Evolutionary conservation across 495 filamentous ascomycete genomes (phyloP).

Genomic region (Beverwykella pulmonaria): DNA sequence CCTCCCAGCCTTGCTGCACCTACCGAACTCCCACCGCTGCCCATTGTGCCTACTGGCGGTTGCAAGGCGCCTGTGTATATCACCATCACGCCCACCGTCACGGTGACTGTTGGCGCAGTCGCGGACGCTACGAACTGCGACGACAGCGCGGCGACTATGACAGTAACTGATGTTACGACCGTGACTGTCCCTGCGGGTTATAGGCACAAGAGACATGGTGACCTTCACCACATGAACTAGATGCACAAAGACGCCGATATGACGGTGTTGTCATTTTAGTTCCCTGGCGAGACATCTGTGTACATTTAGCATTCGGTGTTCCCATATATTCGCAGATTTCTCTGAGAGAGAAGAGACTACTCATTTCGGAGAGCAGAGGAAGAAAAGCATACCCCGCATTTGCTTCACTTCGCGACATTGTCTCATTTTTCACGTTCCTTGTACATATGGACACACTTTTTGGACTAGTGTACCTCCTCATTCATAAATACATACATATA

Average conservation of each 20-base stretch:
- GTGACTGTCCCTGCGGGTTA: constrained; percentile 32
- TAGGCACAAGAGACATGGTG: constrained; percentile 29
- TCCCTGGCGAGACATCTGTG: no score
- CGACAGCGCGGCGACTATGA: constrained; percentile 10
- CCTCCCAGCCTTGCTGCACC: not conserved
- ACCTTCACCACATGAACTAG: constrained; percentile 27
- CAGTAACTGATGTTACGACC: constrained; percentile 26
- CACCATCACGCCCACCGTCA: constrained; percentile 32
- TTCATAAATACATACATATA: no score
- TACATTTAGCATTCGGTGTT: no score
- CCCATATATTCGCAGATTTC: no score
- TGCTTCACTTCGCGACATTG: no score
- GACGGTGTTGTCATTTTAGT: no score
- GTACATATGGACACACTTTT: no score
- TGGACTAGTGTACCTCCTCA: no score
- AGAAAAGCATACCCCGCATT: no score
- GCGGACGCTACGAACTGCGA: constrained; percentile 5
- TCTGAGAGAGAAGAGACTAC: no score
- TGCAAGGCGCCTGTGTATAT: constrained; percentile 18
- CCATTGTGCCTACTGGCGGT: not conserved
- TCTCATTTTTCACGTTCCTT: no score
- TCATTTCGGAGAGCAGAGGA: no score
- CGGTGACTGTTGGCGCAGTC: constrained; percentile 14
- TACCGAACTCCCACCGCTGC: not conserved
- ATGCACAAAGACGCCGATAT: not conserved